These are phyloP conservation scores for Blepharisma japonicum DNA, from an alignment of 73 alveolate genomes.

Conservation along the genomic window DNA sequence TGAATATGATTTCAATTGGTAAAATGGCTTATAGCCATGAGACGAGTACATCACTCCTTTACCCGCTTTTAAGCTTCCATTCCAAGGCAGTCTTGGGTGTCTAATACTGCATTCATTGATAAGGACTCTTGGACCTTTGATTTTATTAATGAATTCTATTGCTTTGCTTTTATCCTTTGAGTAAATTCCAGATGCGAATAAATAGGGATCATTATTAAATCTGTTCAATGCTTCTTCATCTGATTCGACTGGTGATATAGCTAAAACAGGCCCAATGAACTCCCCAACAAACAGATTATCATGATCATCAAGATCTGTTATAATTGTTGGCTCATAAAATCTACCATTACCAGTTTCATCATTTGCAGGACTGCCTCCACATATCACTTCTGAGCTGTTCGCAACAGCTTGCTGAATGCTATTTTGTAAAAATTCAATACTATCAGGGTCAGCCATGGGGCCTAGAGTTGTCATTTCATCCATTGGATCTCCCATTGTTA, in stretches of 20 bases:
- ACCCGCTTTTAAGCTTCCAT: not conserved
- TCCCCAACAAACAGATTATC: not conserved
- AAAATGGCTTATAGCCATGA: too few relatives aligned
- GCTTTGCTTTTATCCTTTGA: not conserved
- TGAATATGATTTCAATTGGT: too few relatives aligned
- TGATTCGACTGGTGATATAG: not conserved
- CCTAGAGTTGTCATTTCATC: conserved; percentile 39
- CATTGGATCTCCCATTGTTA: conserved; percentile 39
- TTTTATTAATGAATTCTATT: not conserved
- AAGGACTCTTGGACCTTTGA: not conserved
- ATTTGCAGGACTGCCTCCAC: conserved; percentile 38
- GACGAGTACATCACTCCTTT: too few relatives aligned
- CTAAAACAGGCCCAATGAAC: conserved; percentile 10
- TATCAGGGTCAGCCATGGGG: conserved; percentile 35
- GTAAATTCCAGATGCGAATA: not conserved
- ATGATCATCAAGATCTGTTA: conserved; percentile 37
- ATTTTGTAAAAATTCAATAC: conserved; percentile 24
- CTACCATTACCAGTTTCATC: conserved; percentile 48
- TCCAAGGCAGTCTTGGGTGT: not conserved
- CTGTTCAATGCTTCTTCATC: conserved; percentile 19
- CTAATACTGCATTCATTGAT: not conserved
- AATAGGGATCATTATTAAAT: not conserved
- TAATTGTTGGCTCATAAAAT: conserved; percentile 50
- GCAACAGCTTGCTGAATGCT: conserved; percentile 35
- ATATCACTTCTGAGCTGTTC: conserved; percentile 29